These are phyloP conservation scores for Diutina mesorugosa DNA, from an alignment of 1,139 yeast genomes.

Conservation along the genomic window DNA sequence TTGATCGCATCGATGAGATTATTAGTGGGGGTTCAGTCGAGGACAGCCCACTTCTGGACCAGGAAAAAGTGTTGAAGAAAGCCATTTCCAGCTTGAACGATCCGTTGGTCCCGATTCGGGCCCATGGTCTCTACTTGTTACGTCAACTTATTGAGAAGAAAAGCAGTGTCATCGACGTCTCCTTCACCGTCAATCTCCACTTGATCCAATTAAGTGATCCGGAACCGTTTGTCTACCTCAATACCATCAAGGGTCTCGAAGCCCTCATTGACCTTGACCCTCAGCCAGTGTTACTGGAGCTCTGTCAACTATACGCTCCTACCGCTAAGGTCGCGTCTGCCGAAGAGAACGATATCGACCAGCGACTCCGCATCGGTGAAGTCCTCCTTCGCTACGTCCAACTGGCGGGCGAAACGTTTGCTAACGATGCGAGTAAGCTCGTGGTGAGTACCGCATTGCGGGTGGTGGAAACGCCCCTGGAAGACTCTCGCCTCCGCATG, in stretches of 20 bases:
- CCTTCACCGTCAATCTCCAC: conserved; percentile 48
- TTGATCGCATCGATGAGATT: conserved; percentile 16
- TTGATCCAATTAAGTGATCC: conserved; percentile 55
- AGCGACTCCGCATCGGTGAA: conserved; percentile 67
- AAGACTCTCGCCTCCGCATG: conserved; percentile 60
- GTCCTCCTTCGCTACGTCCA: conserved; percentile 53
- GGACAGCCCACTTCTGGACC: conserved; percentile 8
- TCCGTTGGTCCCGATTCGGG: conserved; percentile 72
- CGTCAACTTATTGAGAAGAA: conserved; percentile 40
- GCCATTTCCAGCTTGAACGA: conserved; percentile 65
- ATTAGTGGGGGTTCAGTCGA: conserved; percentile 5
- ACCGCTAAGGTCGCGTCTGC: conserved; percentile 10
- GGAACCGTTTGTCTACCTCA: conserved; percentile 80
- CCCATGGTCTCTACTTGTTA: conserved; percentile 66
- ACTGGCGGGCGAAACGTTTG: conserved; percentile 31
- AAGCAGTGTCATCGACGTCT: conserved; percentile 38
- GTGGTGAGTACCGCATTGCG: conserved; percentile 21
- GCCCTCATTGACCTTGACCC: conserved; percentile 37
- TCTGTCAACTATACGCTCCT: conserved; percentile 26
- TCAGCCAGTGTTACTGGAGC: conserved; percentile 20
- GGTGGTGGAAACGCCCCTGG: conserved; percentile 17
- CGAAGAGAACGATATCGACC: conserved; percentile 36
- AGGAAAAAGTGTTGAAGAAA: conserved; percentile 23
- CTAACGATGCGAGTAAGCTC: conserved; percentile 20
- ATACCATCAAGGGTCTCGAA: conserved; percentile 69